Evolutionary conservation across 495 filamentous ascomycete genomes (phyloP).

Genomic region (Neurospora sublineolata): DNA sequence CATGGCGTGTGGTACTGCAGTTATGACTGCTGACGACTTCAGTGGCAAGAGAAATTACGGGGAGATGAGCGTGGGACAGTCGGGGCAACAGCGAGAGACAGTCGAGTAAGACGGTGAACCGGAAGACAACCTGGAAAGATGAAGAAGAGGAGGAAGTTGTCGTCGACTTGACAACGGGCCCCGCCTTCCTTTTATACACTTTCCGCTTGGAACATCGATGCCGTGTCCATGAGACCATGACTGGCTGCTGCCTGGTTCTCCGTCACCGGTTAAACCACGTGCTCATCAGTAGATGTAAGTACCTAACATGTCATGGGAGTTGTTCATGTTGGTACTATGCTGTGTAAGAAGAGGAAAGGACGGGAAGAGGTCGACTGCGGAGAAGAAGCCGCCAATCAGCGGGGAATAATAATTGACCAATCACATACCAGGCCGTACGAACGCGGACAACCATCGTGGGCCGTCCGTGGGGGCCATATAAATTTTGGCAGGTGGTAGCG

Average conservation of each 20-base stretch:
- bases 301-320: background rate
- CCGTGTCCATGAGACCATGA: background rate
- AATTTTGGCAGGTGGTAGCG: background rate
- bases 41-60: background rate
- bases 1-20: slow-evolving; percentile 11
- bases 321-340: background rate
- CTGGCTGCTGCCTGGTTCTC: background rate
- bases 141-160: background rate
- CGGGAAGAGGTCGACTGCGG: background rate
- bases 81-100: background rate
- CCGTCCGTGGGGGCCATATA: background rate
- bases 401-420: background rate
- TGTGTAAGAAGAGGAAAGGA: background rate
- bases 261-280: background rate
- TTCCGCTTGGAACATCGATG: background rate
- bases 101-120: background rate
- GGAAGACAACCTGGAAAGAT: background rate
- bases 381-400: background rate
- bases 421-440: background rate
- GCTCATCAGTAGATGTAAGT: background rate
- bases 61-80: background rate
- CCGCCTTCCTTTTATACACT: background rate
- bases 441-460: background rate
- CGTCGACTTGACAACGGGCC: background rate
- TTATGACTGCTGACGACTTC: background rate